Base-by-base conservation (phyloP, 148 eudicot species). In the Pharnaceum exiguum region DNA sequence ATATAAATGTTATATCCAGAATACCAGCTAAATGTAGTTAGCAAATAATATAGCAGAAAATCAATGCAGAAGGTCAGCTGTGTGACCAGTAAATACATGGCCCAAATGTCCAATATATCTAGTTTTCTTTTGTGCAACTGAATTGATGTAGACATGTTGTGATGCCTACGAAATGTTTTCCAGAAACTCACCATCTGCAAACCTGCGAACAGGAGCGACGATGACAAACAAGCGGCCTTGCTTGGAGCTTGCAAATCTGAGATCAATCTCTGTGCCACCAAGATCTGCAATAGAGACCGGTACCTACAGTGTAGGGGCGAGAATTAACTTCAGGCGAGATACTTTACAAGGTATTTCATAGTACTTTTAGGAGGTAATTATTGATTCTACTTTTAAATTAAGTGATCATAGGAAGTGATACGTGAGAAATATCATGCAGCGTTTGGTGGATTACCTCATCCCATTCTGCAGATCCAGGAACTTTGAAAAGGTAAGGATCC, bases 221-320 rank as follows among this genome's bases (percentile, higher is more conserved):
- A 90, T 63, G 55, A 90, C 95, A 25, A 31, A 76, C 15, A 84
- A 13, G 32, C 80, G 81, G 26, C 97, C 97, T 75, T 90, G 76
- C 69, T 82, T 90, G 7, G 93, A 68, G 68, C 52, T 87, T 38
- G 80, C 86, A 55, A 90, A 90, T 68, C 97, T 82, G 64, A 90
- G 76, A 68, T 90, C 97, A 40, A 90, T 87, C 76, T 90, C 97
- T 1, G 97, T 90, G 43, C 97, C 97, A 26, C 97, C 97, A 45
- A 90, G 73, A 56, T 90, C 97, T 15, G 97, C 97, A 66, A 90
- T 90, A n/a, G 97, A 90, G 16, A 90, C 97, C 17, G 96, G 91
- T 60, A 84, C 90, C 90, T 84, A 71, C 51, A 67, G 23, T 49
- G 19, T 37, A 8, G 30, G 16, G 48, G 19, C 56, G 55, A 39